Conservation (phyloP, 768 basidiomycete genomes). For the Mycena rebaudengoi region DNA sequence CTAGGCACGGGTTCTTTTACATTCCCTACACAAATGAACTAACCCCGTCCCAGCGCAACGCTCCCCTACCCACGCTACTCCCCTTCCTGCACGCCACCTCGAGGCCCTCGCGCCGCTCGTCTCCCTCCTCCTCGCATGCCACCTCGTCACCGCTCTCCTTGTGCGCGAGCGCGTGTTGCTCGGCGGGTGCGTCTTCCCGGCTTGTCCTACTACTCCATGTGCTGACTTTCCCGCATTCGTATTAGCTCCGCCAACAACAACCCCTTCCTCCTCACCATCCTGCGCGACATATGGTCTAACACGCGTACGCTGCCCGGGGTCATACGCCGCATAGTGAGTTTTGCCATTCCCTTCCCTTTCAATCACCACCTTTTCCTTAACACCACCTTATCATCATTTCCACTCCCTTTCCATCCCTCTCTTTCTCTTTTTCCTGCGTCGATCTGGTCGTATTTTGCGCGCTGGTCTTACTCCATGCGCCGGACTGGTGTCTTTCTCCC, state of each 20-base stretch:
- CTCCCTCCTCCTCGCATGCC: conserved; percentile 68
- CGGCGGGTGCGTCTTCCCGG: not conserved
- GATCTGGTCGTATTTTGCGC: too few relatives aligned
- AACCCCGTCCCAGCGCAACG: conserved; percentile 66
- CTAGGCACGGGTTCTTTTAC: conserved; percentile 82
- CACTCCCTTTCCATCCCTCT: not conserved
- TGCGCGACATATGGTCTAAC: conserved; percentile 76
- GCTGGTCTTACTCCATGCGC: too few relatives aligned
- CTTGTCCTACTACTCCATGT: not conserved
- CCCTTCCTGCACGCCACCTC: conserved; percentile 77
- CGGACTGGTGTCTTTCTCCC: too few relatives aligned
- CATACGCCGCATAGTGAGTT: too few relatives aligned
- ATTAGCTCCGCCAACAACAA: conserved; percentile 27
- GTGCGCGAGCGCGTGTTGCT: conserved; percentile 84
- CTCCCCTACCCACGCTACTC: conserved; percentile 74
- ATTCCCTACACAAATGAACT: not conserved
- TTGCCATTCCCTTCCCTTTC: conserved; percentile 75
- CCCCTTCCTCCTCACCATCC: conserved; percentile 39
- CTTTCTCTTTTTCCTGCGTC: too few relatives aligned
- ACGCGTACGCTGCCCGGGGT: conserved; percentile 71
- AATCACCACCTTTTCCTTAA: too few relatives aligned
- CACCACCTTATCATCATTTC: too few relatives aligned
- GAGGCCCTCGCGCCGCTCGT: conserved; percentile 84
- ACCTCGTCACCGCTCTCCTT: conserved; percentile 64
- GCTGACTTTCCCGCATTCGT: too few relatives aligned